These are phyloP conservation scores for Trichoderma koningii DNA, from an alignment of 2,329 filamentous ascomycete genomes.

Conservation along the genomic window DNA sequence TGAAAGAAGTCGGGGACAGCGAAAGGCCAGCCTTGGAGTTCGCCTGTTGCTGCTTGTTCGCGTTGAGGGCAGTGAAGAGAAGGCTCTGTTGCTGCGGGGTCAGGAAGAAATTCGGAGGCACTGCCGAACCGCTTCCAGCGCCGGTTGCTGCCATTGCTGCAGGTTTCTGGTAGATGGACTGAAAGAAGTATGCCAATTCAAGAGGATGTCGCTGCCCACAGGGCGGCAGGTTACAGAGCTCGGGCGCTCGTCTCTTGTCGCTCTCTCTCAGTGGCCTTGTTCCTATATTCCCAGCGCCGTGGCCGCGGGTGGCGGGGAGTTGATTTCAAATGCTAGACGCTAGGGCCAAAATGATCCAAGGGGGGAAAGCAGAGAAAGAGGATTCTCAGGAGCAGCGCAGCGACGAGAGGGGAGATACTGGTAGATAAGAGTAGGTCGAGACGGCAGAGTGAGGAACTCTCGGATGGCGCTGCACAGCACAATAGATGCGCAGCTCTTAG, in stretches of 20 bases:
- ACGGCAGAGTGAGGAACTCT: neutral
- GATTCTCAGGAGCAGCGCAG: neutral
- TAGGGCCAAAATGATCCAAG: slow-evolving; percentile 12
- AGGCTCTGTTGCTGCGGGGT: slow-evolving; percentile 76
- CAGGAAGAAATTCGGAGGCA: slow-evolving; percentile 63
- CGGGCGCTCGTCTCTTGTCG: neutral
- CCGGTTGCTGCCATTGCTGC: slow-evolving; percentile 54
- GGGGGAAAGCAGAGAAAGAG: neutral
- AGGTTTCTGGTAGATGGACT: neutral
- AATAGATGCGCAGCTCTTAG: neutral
- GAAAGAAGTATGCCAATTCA: neutral
- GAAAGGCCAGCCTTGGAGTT: slow-evolving; percentile 37
- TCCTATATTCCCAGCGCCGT: slow-evolving; percentile 4
- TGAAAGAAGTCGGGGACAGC: slow-evolving; percentile 52
- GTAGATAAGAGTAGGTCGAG: slow-evolving; percentile 1
- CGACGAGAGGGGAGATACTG: neutral
- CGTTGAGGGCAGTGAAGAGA: slow-evolving; percentile 73
- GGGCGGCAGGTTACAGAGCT: neutral
- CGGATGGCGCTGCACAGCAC: slow-evolving; percentile 11
- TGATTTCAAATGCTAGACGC: slow-evolving; percentile 27
- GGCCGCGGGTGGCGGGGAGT: slow-evolving; percentile 24
- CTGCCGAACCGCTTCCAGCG: slow-evolving; percentile 44
- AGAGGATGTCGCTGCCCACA: slow-evolving; percentile 1
- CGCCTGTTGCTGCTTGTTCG: slow-evolving; percentile 55
- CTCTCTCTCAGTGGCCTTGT: neutral